Base-by-base conservation (phyloP, 768 basidiomycete genomes). In the Fibroporia radiculosa region DNA sequence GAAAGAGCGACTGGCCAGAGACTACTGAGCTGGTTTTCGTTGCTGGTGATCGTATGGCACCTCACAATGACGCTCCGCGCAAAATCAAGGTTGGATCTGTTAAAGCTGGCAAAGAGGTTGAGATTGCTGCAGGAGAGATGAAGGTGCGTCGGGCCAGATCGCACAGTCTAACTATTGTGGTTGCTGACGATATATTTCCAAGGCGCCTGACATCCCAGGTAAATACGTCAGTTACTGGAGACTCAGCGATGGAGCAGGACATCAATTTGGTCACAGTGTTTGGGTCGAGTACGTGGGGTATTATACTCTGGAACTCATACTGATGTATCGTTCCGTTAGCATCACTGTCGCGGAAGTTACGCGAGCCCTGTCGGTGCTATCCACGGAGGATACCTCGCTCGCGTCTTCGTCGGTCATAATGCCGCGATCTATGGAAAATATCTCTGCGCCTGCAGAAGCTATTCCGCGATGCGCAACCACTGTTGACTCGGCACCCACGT, bases 141-240 rank as follows among this genome's bases (percentile, higher is more conserved):
- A 90, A 87, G 73, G 80, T 77, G 50, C 22, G 71, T 57, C 32
- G 20, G 1, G 3, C 16, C 20, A 31, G 29, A 8, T 8, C n/a
- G 29, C 8, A 8, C 10, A 31, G n/a, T n/a, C 8, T 31, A 31
- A 31, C 10, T 31, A 8, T 31, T 8, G 8, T 31, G 29, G n/a
- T 31, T 26, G 24, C n/a, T 31, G 19, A 34, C 6, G 14, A 20
- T 32, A 32, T 13, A 12, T 27, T 19, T n/a, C 14, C 32, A 6
- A 82, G 77, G 88, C 87, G 12, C 90, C 90, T 10, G 87, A 88
- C 35, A 53, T 59, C 11, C 72, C 84, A 2, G 86, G 86, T 10
- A 72, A 75, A 42, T 89, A 88, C 62, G 74, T 82, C 44, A 75
- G 83, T 40, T 88, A 85, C 54, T 92, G 86, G 85, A 70, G 80